Percentiles rank a stretch among this genome's conserved stretches.
These are phyloP conservation scores for Cucumis melo DNA, from an alignment of 306 rosid species.

Conservation along the genomic window DNA sequence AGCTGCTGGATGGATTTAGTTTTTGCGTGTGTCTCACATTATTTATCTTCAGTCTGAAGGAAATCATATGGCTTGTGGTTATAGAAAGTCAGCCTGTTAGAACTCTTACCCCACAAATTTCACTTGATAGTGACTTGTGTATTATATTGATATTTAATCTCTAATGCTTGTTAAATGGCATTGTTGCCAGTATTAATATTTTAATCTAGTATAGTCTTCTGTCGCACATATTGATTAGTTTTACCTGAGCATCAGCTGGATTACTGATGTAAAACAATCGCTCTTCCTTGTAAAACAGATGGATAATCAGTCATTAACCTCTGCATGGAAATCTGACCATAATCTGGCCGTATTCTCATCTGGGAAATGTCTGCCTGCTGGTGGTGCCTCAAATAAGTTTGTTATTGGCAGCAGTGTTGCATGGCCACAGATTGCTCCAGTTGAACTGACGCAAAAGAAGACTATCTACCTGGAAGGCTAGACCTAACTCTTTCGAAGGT, in stretches of 20 bases:
- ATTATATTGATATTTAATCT: background rate
- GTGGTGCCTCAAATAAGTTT: constrained; percentile 44
- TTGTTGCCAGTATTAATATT: background rate
- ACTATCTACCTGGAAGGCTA: constrained; percentile 23
- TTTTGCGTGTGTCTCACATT: background rate
- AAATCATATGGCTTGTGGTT: background rate
- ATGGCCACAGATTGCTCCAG: constrained; percentile 47
- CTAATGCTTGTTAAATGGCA: background rate
- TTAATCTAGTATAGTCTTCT: background rate
- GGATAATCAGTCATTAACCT: constrained; percentile 16
- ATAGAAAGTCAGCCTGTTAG: background rate
- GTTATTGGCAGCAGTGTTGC: constrained; percentile 47
- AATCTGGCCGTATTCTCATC: constrained; percentile 32
- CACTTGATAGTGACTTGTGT: background rate
- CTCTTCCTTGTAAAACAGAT: constrained; percentile 34
- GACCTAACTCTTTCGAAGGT: constrained; percentile 45
- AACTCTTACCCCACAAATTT: background rate
- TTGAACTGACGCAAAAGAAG: constrained; percentile 46
- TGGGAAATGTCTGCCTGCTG: constrained; percentile 26
- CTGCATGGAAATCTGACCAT: constrained; percentile 32
- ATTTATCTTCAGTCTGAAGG: background rate
- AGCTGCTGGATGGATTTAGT: background rate
- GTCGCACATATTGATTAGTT: background rate
- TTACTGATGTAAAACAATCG: constrained; percentile 14
- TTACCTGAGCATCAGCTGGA: constrained; percentile 5